Evolutionary conservation across 176 grass and related monocot genomes (phyloP).

Genomic region (Saccharum spontaneum): DNA sequence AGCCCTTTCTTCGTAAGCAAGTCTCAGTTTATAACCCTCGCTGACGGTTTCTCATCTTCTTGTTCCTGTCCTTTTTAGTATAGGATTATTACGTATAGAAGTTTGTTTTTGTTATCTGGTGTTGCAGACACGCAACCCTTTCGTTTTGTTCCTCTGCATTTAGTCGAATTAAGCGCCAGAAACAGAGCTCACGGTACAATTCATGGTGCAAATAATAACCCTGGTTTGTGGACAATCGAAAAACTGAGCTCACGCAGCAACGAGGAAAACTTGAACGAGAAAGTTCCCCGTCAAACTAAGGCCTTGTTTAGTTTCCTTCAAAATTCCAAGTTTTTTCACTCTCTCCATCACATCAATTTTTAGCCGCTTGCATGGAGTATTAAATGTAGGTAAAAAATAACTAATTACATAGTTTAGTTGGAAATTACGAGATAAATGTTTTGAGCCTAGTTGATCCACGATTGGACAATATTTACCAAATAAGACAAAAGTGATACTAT

Average conservation of each 20-base stretch:
- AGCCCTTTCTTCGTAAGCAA: neutral
- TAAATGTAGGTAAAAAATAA: too few relatives aligned
- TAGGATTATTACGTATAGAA: neutral
- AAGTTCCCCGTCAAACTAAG: neutral
- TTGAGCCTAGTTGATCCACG: too few relatives aligned
- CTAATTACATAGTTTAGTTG: too few relatives aligned
- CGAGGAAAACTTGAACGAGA: neutral
- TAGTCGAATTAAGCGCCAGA: neutral
- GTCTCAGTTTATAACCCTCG: neutral
- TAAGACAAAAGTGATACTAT: too few relatives aligned
- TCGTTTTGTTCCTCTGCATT: neutral
- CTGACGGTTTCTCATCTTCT: neutral
- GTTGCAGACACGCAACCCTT: neutral
- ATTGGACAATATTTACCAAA: too few relatives aligned
- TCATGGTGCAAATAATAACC: neutral
- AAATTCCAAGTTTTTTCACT: too few relatives aligned
- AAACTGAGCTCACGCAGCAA: neutral
- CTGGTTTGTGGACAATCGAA: neutral
- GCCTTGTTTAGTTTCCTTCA: too few relatives aligned
- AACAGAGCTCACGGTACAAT: neutral
- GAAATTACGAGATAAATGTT: too few relatives aligned
- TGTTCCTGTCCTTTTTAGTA: neutral
- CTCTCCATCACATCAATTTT: too few relatives aligned
- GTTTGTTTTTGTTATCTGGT: neutral
- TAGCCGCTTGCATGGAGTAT: too few relatives aligned